Evolutionary conservation across 2,329 filamentous ascomycete species (phyloP), one percentile per base, ranked within the genome.

Genomic region (Aspergillus sp.): DNA sequence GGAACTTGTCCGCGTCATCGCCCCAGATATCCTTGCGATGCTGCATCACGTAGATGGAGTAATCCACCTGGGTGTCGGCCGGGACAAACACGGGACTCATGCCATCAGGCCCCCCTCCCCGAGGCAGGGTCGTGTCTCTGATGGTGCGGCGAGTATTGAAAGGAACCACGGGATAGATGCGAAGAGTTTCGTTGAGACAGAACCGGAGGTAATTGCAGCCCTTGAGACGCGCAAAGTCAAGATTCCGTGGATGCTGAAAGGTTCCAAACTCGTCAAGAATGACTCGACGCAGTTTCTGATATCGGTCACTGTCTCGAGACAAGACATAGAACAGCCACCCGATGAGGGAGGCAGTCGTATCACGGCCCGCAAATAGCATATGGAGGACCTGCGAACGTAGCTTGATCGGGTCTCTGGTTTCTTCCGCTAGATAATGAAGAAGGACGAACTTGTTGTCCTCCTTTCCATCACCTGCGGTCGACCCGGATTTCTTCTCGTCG

Each of bases 381-480:
- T 85, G 83, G n/a, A 93, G 78, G 38, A 95, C 74, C 66, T 96
- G 90, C 66, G 95, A 90, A 29, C 89, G 86, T 10, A 96, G 77
- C 4, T 89, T 78, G 10, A 60, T 61, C 4, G 62, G 62, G 39
- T 73, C 70, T 30, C 86, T 81, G 0, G 90, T 95, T 69, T 88
- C 90, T 33, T 77, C 76, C 36, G 89, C 88, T 2, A 96, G 78
- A 28, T 88, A 86, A 66, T 95, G 86, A 13, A 95, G 77, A 69
- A 96, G 95, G 1, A 86, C 94, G 66, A 93, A 85, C 6, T 80
- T 80, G 59, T 87, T 89, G 43, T 78, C 78, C 5, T 70, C 58
- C 68, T 86, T 88, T 47, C 81, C 76, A 39, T 83, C 81, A 62
- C 95, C 87, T 29, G 81, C 79, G 0, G 80, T 77, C 2, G 78